These are phyloP conservation scores for Podospora anserina DNA, from an alignment of 495 filamentous ascomycete species.

Conservation along the genomic window DNA sequence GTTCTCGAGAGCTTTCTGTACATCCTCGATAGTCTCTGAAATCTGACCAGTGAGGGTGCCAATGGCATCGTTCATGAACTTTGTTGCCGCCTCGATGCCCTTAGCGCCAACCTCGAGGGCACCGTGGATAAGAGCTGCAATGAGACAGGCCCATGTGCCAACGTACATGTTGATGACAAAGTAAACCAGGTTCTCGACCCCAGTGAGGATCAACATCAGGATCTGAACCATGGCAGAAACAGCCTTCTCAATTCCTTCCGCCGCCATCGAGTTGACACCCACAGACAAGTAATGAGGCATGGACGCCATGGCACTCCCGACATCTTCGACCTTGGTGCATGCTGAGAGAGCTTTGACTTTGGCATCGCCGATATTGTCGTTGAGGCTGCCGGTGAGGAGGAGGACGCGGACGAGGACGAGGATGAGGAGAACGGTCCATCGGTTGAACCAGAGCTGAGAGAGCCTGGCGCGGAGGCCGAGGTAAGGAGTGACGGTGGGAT, in stretches of 20 bases:
- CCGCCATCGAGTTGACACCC: constrained; percentile 84
- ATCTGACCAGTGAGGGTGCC: constrained; percentile 62
- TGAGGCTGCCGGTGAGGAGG: constrained; percentile 64
- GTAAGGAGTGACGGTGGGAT: constrained; percentile 71
- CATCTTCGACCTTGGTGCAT: constrained; percentile 87
- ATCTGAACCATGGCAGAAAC: constrained; percentile 73
- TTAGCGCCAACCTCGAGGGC: constrained; percentile 66
- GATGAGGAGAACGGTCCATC: constrained; percentile 88
- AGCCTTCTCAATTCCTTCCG: constrained; percentile 69
- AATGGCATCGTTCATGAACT: constrained; percentile 71
- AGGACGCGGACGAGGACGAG: constrained; percentile 79
- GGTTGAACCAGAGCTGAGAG: constrained; percentile 95
- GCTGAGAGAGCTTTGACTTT: constrained; percentile 77
- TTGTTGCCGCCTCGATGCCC: constrained; percentile 65
- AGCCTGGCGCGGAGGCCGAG: constrained; percentile 84
- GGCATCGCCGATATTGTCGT: constrained; percentile 70
- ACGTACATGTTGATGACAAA: constrained; percentile 89
- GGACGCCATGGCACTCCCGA: constrained; percentile 93
- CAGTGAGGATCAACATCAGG: constrained; percentile 73
- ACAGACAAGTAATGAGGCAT: constrained; percentile 91
- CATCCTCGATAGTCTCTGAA: constrained; percentile 48
- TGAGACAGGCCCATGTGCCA: constrained; percentile 82
- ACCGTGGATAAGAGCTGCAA: constrained; percentile 73
- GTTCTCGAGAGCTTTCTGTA: constrained; percentile 61
- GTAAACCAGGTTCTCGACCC: constrained; percentile 79